phyloP scores from a whole-genome alignment of 1,284 basidiomycete genomes.

The Phellinidium pouzarii region DNA sequence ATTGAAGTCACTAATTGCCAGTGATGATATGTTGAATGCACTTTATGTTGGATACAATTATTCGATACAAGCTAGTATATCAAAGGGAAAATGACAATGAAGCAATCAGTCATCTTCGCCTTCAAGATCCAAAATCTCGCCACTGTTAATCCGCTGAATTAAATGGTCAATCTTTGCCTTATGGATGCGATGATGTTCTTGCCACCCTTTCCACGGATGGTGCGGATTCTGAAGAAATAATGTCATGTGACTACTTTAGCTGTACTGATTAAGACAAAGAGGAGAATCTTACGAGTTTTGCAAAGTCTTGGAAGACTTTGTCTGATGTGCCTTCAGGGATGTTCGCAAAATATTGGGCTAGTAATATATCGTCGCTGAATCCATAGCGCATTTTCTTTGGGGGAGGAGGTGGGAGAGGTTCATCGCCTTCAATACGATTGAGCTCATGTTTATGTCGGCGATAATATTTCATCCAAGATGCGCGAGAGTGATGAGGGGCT shows the following conservation, averaged over 20 bases:
- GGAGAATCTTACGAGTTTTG: conserved; percentile 43
- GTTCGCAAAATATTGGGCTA: conserved; percentile 62
- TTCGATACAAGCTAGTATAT: no score
- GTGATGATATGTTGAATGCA: no score
- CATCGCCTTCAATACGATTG: conserved; percentile 51
- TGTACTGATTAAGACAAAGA: conserved; percentile 10
- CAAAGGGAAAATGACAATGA: background rate
- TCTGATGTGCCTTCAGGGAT: conserved; percentile 74
- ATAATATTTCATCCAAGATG: conserved; percentile 88
- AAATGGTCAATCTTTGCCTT: conserved; percentile 77
- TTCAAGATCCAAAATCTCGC: conserved; percentile 44
- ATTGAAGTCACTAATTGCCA: no score
- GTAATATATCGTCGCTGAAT: conserved; percentile 62
- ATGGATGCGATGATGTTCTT: conserved; percentile 79
- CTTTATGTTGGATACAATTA: no score
- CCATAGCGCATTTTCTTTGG: conserved; percentile 83
- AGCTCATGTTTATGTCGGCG: conserved; percentile 77
- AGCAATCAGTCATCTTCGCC: conserved; percentile 8
- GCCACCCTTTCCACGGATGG: conserved; percentile 87
- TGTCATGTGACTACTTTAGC: no score
- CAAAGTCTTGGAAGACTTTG: conserved; percentile 73
- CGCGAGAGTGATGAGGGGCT: conserved; percentile 80
- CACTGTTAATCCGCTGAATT: conserved; percentile 49
- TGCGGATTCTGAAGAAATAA: conserved; percentile 65
- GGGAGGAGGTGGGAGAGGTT: conserved; percentile 63